Evolutionary conservation across 1,284 basidiomycete species (phyloP).

Genomic region (Kalmanozyma brasiliensis): DNA sequence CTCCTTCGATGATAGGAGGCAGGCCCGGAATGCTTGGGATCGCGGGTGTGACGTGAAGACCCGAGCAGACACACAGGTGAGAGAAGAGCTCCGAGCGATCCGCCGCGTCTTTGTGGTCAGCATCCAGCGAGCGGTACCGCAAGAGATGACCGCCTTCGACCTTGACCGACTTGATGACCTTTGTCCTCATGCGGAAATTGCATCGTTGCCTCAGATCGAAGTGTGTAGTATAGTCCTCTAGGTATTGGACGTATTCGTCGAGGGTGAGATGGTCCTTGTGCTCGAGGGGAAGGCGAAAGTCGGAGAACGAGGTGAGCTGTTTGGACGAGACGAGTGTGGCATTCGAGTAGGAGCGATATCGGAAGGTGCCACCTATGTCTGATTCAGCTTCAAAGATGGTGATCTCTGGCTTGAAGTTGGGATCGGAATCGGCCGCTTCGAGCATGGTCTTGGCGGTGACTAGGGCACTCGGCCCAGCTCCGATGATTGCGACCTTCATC

Average conservation of each 20-base stretch:
- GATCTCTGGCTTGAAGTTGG: slow-evolving; percentile 71
- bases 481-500: slow-evolving; percentile 57
- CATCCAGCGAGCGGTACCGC: slow-evolving; percentile 14
- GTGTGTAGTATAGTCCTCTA: slow-evolving; percentile 72
- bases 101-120: neutral
- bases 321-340: slow-evolving; percentile 74
- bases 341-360: slow-evolving; percentile 70
- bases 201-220: slow-evolving; percentile 70
- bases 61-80: slow-evolving; percentile 55
- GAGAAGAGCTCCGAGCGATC: slow-evolving; percentile 42
- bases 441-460: slow-evolving; percentile 74
- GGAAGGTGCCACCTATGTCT: slow-evolving; percentile 76
- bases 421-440: slow-evolving; percentile 34
- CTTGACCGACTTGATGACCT: slow-evolving; percentile 39
- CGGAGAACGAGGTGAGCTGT: slow-evolving; percentile 76
- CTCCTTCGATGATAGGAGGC: slow-evolving; percentile 34
- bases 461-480: slow-evolving; percentile 73
- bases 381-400: slow-evolving; percentile 72
- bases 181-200: slow-evolving; percentile 41
- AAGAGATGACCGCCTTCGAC: slow-evolving; percentile 39
- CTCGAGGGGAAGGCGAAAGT: slow-evolving; percentile 73
- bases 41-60: slow-evolving; percentile 53
- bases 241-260: slow-evolving; percentile 74
- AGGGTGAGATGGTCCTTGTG: slow-evolving; percentile 75
- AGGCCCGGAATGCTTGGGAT: slow-evolving; percentile 52